Conservation (phyloP, 2,329 filamentous ascomycete genomes). For the Ascochyta pisi region DNA sequence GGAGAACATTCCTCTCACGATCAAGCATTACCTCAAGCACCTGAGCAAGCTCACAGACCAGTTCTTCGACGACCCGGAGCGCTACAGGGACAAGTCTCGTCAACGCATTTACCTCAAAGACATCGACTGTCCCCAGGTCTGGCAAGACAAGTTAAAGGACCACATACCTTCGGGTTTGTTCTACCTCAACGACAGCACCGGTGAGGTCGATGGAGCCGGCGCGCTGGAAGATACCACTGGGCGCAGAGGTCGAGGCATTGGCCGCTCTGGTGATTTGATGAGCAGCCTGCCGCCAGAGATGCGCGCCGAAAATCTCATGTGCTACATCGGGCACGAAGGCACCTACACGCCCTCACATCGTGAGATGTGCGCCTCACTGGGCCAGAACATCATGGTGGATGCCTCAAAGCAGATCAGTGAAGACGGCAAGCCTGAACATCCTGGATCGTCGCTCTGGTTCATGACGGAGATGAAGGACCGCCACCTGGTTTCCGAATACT, state of each 20-base stretch:
- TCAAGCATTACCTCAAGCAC: slow-evolving; percentile 87
- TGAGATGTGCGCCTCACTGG: slow-evolving; percentile 96
- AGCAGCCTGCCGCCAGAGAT: slow-evolving; percentile 85
- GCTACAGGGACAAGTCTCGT: slow-evolving; percentile 77
- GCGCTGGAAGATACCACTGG: slow-evolving; percentile 58
- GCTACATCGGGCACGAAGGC: slow-evolving; percentile 95
- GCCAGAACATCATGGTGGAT: slow-evolving; percentile 98
- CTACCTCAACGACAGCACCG: slow-evolving; percentile 85
- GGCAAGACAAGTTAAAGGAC: slow-evolving; percentile 79
- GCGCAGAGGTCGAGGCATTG: slow-evolving; percentile 64
- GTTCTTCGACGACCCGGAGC: slow-evolving; percentile 70
- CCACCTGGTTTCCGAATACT: slow-evolving; percentile 89
- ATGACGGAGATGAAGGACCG: slow-evolving; percentile 98
- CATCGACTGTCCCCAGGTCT: slow-evolving; percentile 90
- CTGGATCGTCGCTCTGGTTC: slow-evolving; percentile 95
- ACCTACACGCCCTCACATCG: slow-evolving; percentile 95
- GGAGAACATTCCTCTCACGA: slow-evolving; percentile 80
- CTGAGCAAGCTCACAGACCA: slow-evolving; percentile 85
- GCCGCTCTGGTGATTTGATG: slow-evolving; percentile 89
- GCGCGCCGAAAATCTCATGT: slow-evolving; percentile 97
- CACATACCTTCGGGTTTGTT: slow-evolving; percentile 83
- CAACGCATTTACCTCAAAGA: slow-evolving; percentile 96
- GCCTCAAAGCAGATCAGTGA: slow-evolving; percentile 71
- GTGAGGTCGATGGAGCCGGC: slow-evolving; percentile 62
- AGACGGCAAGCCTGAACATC: slow-evolving; percentile 72